These are phyloP conservation scores for Ogataea trehaloabstinens DNA, from an alignment of 805 yeast species.

Conservation along the genomic window DNA sequence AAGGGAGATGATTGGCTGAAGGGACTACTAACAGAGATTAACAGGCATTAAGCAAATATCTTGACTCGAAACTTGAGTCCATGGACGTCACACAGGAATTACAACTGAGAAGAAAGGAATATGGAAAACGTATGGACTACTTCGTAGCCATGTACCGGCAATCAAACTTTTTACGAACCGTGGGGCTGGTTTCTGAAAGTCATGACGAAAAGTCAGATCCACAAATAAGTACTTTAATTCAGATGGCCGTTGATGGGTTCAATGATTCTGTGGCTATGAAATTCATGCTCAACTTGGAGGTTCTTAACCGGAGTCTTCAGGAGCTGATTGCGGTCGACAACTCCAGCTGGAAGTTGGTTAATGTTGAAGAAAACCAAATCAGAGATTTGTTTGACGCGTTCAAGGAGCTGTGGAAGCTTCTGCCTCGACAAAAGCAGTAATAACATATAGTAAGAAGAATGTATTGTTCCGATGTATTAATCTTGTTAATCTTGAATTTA, in stretches of 20 bases:
- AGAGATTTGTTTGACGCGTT: conserved; percentile 13
- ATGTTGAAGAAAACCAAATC: neutral
- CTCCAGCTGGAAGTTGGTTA: no score
- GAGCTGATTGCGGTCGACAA: conserved; percentile 4
- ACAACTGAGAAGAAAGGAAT: no score
- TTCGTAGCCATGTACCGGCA: no score
- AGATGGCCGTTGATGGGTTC: conserved; percentile 1
- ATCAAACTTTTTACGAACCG: conserved; percentile 11
- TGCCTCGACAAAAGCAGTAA: no score
- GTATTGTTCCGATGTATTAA: neutral
- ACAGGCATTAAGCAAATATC: no score
- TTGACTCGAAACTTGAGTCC: no score
- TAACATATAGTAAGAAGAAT: conserved; percentile 3
- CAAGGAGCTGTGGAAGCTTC: conserved; percentile 17
- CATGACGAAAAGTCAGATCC: conserved; percentile 12
- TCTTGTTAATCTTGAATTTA: neutral
- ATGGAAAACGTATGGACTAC: no score
- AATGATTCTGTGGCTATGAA: conserved; percentile 12
- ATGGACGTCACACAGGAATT: no score
- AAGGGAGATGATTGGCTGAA: no score
- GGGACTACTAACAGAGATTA: no score
- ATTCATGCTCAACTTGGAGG: conserved; percentile 16
- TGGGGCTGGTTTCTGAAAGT: conserved; percentile 10
- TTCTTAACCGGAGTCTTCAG: conserved; percentile 14
- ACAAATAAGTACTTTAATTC: conserved; percentile 10